Base-by-base conservation (phyloP, 805 yeast species). In the Suhomyces canberraensis region DNA sequence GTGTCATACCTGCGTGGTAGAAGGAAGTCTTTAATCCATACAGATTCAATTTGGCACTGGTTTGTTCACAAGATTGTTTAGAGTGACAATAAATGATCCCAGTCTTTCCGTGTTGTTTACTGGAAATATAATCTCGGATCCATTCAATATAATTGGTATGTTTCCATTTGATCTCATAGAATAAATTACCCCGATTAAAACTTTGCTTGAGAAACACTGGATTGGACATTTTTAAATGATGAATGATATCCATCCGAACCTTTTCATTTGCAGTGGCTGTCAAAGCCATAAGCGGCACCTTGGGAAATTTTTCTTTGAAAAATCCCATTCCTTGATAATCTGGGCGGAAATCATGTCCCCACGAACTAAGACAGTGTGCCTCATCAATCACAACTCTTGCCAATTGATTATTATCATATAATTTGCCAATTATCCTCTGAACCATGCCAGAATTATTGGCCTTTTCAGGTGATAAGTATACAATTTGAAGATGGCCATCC, bases 321-420 rank as follows among this genome's bases (percentile, higher is more conserved):
- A 71, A 74, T 24, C 79, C 77, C 53, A 93, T 69, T 8, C 81
- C 84, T 50, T 89, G 86, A 64, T 93, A 93, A 59, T 93, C 98
- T 0, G 98, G 97, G 35, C 98, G 72, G 59, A 93, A 93, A 60
- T 93, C 98, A 61, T 93, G 98, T 15, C 98, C 98, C 98, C 98
- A 93, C 8, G 95, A 84, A 35, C 96, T 87, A 30, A 93, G 95
- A 72, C 98, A 93, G 63, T 93, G 98, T 0, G 98, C 98, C 56
- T 88, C 98, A 63, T 93, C 98, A 30, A 93, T 88, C 8, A 93
- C 96, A 25, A 93, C 73, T 36, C 98, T 69, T 0, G 97, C 95
- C 25, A 93, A 64, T 48, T 67, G 64, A 11, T 73, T 66, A 19
- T 70, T 71, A 13, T 69, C 64, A 55, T 84, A 69, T 6, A 93